Evolutionary conservation across 352 stramenopile genomes (phyloP), one percentile per base, ranked within the genome.

Genomic region (Blastocystis sp.): DNA sequence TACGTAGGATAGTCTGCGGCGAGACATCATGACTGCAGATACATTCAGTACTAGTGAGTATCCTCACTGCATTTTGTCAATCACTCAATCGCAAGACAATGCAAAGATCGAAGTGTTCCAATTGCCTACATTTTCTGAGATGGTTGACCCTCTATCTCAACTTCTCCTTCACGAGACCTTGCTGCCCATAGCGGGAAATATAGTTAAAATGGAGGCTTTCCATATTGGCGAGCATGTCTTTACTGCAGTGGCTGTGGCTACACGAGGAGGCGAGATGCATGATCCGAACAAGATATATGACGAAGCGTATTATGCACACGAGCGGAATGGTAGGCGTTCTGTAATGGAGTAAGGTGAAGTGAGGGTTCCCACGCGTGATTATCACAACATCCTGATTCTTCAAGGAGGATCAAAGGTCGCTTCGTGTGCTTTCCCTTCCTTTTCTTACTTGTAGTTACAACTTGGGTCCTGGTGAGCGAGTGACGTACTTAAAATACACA

Each of bases 401-500:
- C 29, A 63, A 43, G 47, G 68, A 84, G 34, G 73, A 53, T 6
- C 13, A 37, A 23, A 47, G 62, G 34, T 41, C 62, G 9, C 47
- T 54, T 47, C 34, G 43, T 29, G 23, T 45, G 73, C 66, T 20
- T 20, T 9, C 26, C 8, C 18, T n/a, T 47, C 29, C 0, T 3
- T 41, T 47, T 37, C 23, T 84, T 23, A 68, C 8, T 29, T 43
- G n/a, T 84, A 84, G 73, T 41, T 47, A 56, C 29, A 55, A 66
- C 4, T 34, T 84, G 1, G 43, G 29, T 63, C 20, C 47, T 23
- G 68, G 62, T 55, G 53, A 84, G 50, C 73, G 54, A 43, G 53
- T 84, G 15, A 84, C 56, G n/a, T 84, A 34, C 39, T 26, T 84
- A 20, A 15, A 23, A 11, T 84, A 54, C 73, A 68, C 73, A 18